These are phyloP conservation scores for Fusarium sp. DNA, from an alignment of 2,329 filamentous ascomycete genomes.

Conservation along the genomic window DNA sequence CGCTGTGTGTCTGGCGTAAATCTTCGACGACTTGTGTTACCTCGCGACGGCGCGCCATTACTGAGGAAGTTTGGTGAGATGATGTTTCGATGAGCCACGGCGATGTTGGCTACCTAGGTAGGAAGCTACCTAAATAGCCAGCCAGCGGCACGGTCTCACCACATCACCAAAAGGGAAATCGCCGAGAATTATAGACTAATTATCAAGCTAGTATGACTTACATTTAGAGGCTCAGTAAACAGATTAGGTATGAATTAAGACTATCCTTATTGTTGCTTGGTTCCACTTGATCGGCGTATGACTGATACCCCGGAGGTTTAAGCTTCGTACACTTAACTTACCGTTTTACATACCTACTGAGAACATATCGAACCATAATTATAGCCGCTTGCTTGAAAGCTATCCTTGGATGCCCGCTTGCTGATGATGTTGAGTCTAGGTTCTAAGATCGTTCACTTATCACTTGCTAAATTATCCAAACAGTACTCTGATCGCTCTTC, in stretches of 20 bases:
- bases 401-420: too few species aligned
- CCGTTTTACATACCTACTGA: too few species aligned
- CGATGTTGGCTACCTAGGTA: background rate
- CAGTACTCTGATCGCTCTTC: too few species aligned
- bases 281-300: slow-evolving; percentile 17
- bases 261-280: slow-evolving; percentile 1
- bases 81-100: background rate
- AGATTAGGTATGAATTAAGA: background rate
- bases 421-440: too few species aligned
- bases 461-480: too few species aligned
- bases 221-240: too few species aligned
- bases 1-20: slow-evolving; percentile 33
- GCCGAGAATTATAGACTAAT: background rate
- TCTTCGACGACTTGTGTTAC: slow-evolving; percentile 10
- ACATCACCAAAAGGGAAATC: slow-evolving; percentile 14
- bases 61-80: background rate
- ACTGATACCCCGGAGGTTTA: slow-evolving; percentile 1
- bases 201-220: background rate
- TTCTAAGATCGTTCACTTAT: too few species aligned
- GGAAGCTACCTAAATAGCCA: background rate
- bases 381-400: too few species aligned
- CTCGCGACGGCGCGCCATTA: slow-evolving; percentile 17
- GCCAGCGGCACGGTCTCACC: slow-evolving; percentile 5
- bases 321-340: background rate
- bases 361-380: too few species aligned